Conservation (phyloP, 1,284 basidiomycete genomes). For the Hemileia vastatrix region DNA sequence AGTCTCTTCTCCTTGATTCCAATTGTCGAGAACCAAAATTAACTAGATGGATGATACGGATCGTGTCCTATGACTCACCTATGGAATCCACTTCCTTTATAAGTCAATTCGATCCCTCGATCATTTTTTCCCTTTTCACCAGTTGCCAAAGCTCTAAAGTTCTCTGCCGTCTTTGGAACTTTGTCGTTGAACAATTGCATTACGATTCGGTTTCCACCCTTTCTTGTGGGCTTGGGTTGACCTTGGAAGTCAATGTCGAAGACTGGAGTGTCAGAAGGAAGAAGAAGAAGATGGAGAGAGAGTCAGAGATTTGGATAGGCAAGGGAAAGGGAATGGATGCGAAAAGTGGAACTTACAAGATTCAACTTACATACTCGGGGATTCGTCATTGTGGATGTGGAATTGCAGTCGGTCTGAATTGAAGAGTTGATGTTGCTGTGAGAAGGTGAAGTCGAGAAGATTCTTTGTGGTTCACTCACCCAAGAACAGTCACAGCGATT, state of each 20-base stretch:
- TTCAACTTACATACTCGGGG: not conserved
- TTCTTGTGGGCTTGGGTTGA: conserved; percentile 26
- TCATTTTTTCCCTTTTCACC: conserved; percentile 12
- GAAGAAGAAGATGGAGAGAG: not conserved
- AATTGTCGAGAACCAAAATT: too few relatives aligned
- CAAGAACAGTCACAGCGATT: too few relatives aligned
- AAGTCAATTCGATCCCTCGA: not conserved
- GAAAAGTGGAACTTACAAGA: too few relatives aligned
- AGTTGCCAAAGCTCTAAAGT: conserved; percentile 13
- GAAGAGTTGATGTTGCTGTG: too few relatives aligned
- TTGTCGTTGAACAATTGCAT: conserved; percentile 19
- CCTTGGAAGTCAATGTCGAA: conserved; percentile 35
- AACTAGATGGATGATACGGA: too few relatives aligned
- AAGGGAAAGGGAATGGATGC: too few relatives aligned
- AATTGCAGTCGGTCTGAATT: too few relatives aligned
- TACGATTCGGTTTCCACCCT: conserved; percentile 28
- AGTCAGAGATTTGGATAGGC: too few relatives aligned
- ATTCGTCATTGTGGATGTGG: too few relatives aligned
- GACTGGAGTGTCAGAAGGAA: conserved; percentile 17
- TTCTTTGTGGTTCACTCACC: too few relatives aligned
- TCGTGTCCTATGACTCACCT: conserved; percentile 19
- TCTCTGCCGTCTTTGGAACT: conserved; percentile 16
- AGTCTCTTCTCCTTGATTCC: too few relatives aligned
- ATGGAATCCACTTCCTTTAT: conserved; percentile 22
- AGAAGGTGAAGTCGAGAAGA: too few relatives aligned